Base-by-base conservation (phyloP, 2,329 filamentous ascomycete genomes). In the Cryphonectria parasitica region DNA sequence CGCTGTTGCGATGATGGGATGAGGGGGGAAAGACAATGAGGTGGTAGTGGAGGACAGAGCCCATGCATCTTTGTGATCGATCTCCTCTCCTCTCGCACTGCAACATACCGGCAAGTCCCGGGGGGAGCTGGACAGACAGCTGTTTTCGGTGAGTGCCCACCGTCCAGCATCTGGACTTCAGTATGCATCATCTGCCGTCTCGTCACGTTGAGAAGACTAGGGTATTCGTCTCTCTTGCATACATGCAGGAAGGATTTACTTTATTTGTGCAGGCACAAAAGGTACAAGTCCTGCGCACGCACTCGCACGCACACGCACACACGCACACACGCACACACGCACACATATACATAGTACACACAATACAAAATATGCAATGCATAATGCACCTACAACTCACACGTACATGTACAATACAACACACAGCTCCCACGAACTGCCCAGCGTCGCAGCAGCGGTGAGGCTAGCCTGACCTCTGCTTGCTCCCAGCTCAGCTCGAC, bases 381-480 rank as follows among this genome's bases (percentile, higher is more conserved):
- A 49, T 22, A 49, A 49, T 49, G 45, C 45, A 49, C 45, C 45
- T 49, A 49, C 45, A 49, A 49, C 45, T 49, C 45, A 49, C 17
- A 49, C 43, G 22, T 49, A 49, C 45, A 49, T 49, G 45, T 19
- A 49, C 45, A 49, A 49, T 19, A n/a, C 45, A 49, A n/a, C 45
- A 49, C 19, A n/a, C 45, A 49, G 45, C 45, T 49, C 45, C 8
- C 22, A n/a, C 22, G 45, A n/a, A 22, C 45, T 3, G 19, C 22
- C 58, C 56, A 39, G 19, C 34, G 58, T 39, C 7, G 58, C 58
- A 61, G 58, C 58, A n/a, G 58, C 58, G 34, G 58, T 61, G 58
- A 61, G 58, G 34, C 58, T 61, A 39, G 58, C 19, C 34, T 28
- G 28, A 56, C 52, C 45, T 49, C 45, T 28, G 25, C 25, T 19